phyloP scores from a whole-genome alignment of 2,329 filamentous ascomycete genomes.

The Orbilia brochopaga region DNA sequence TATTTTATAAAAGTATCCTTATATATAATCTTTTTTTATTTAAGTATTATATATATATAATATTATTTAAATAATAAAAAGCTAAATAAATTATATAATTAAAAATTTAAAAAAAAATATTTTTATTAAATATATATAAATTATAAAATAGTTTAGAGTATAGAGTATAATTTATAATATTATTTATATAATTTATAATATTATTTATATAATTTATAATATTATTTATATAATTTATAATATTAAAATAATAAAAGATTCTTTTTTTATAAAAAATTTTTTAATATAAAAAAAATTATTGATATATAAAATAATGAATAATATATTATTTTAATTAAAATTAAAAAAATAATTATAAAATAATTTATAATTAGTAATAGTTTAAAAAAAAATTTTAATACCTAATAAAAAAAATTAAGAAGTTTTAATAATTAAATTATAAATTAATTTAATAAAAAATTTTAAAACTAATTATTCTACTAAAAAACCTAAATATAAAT shows the following conservation, averaged over 20 bases:
- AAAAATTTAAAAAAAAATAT: conserved; percentile 1
- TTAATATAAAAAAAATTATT: conserved; percentile 28
- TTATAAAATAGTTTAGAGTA: conserved; percentile 11
- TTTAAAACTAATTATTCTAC: conserved; percentile 1
- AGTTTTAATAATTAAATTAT: not conserved
- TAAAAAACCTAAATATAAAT: conserved; percentile 1
- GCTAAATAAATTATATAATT: conserved; percentile 4
- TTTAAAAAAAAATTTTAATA: not conserved
- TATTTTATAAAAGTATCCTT: not conserved
- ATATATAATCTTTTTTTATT: not conserved
- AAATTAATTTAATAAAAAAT: conserved; percentile 3
- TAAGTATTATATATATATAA: too few species aligned
- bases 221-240: conserved; percentile 7
- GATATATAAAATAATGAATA: conserved; percentile 15
- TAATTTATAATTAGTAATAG: not conserved
- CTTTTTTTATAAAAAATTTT: conserved; percentile 20
- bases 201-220: conserved; percentile 14
- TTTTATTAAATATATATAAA: conserved; percentile 14
- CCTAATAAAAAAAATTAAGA: conserved; percentile 13
- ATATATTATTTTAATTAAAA: not conserved
- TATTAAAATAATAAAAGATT: conserved; percentile 17
- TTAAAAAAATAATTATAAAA: not conserved
- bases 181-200: conserved; percentile 18
- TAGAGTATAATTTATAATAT: conserved; percentile 10
- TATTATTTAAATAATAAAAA: conserved; percentile 1